phyloP scores from a whole-genome alignment of 164 flowering plant species.

The Kalanchoe fedtschenkoi region DNA sequence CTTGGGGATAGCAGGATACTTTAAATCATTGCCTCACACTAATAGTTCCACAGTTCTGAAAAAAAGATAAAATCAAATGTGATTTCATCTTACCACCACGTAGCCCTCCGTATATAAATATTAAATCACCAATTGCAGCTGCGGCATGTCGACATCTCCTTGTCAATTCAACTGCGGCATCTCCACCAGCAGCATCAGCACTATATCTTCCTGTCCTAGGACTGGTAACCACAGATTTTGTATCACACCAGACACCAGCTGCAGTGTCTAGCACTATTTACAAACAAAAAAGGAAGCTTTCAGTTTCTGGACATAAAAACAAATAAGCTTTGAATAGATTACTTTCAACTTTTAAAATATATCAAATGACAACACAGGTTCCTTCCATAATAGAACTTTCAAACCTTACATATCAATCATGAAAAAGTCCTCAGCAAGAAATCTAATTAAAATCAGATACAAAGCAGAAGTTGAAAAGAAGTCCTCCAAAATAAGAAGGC shows the following conservation, averaged over 20 bases:
- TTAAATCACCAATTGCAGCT: conserved; percentile 92
- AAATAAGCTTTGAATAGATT: neutral
- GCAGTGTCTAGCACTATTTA: conserved; percentile 93
- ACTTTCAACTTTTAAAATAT: neutral
- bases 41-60: no score
- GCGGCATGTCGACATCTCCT: conserved; percentile 99
- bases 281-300: neutral
- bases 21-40: no score
- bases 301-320: neutral
- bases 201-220: conserved; percentile 95
- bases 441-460: no score
- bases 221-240: conserved; percentile 88
- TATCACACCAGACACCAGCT: conserved; percentile 99
- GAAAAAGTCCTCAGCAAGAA: no score
- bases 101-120: conserved; percentile 92
- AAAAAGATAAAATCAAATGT: neutral
- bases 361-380: neutral
- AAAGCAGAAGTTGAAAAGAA: no score
- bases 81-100: conserved; percentile 81
- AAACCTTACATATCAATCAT: neutral
- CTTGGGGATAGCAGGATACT: neutral
- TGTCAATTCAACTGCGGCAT: conserved; percentile 91
- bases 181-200: conserved; percentile 99
- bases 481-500: no score
- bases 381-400: neutral